A percentile compares a stretch with the other conserved stretches of the same genome.
Evolutionary conservation across 1,284 basidiomycete species (phyloP).

Genomic region (Microbotryum lychnidis-dioicae): DNA sequence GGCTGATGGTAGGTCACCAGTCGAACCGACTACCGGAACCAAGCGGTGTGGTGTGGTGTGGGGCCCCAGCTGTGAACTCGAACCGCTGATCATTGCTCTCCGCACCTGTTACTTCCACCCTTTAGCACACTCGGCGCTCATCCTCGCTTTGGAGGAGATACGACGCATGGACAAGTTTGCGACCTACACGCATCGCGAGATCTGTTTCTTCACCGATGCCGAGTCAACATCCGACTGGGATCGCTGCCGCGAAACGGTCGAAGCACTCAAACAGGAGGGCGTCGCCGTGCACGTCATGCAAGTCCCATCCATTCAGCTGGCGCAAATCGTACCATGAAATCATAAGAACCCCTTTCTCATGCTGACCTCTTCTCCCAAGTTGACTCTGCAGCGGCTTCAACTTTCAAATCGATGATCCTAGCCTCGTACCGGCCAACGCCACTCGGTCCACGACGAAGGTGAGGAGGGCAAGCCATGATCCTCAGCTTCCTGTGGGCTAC

Average conservation of each 20-base stretch:
- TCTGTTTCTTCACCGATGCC: slow-evolving; percentile 40
- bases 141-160: slow-evolving; percentile 32
- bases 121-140: slow-evolving; percentile 24
- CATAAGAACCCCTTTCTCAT: not conserved
- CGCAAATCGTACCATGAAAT: too few relatives aligned
- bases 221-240: slow-evolving; percentile 32
- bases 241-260: slow-evolving; percentile 16
- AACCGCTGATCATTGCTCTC: not conserved
- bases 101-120: not conserved
- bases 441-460: not conserved
- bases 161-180: slow-evolving; percentile 20
- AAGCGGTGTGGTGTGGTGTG: too few relatives aligned
- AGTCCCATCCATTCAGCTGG: not conserved
- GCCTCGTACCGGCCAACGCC: slow-evolving; percentile 42
- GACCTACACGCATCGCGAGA: slow-evolving; percentile 33
- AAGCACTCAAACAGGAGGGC: slow-evolving; percentile 25
- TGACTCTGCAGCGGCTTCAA: slow-evolving; percentile 53
- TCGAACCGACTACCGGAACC: too few relatives aligned
- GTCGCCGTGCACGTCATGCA: slow-evolving; percentile 36
- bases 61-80: too few relatives aligned
- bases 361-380: not conserved
- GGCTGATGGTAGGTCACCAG: slow-evolving; percentile 3
- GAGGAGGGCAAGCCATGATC: slow-evolving; percentile 26
- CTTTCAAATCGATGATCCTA: slow-evolving; percentile 66
- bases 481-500: not conserved